These are phyloP conservation scores for Colletotrichum tabaci DNA, from an alignment of 2,329 filamentous ascomycete genomes.

Conservation along the genomic window DNA sequence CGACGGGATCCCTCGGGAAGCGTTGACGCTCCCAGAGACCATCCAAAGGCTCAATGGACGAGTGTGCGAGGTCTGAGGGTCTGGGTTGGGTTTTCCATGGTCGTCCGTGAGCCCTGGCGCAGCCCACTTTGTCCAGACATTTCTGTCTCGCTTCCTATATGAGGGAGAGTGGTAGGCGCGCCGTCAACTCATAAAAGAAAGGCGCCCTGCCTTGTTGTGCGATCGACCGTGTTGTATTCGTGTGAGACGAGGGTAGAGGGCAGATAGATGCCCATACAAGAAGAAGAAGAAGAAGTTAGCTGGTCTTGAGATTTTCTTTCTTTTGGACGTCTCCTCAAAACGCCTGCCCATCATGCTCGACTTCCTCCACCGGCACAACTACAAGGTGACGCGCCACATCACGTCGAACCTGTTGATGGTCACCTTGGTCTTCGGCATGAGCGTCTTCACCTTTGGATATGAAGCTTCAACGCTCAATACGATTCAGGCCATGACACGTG, in stretches of 20 bases:
- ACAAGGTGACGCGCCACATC: slow-evolving; percentile 42
- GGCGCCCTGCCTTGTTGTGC: background rate
- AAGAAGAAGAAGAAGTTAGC: slow-evolving; percentile 22
- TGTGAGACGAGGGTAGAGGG: slow-evolving; percentile 1
- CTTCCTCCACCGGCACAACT: slow-evolving; percentile 42
- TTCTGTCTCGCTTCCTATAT: background rate
- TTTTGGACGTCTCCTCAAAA: slow-evolving; percentile 36
- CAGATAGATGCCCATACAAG: slow-evolving; percentile 22
- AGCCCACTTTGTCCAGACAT: background rate
- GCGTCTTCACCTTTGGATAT: slow-evolving; percentile 46
- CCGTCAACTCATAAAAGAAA: slow-evolving; percentile 32
- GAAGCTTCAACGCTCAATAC: slow-evolving; percentile 44
- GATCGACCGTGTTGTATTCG: too few species aligned
- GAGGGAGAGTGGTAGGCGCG: background rate
- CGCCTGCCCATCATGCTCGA: slow-evolving; percentile 34
- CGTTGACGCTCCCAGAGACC: slow-evolving; percentile 20
- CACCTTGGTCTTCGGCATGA: slow-evolving; percentile 43
- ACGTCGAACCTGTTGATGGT: slow-evolving; percentile 44
- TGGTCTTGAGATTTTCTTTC: slow-evolving; percentile 29
- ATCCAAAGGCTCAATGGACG: background rate
- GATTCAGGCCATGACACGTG: slow-evolving; percentile 45
- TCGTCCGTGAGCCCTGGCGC: slow-evolving; percentile 30
- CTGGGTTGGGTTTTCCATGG: slow-evolving; percentile 8
- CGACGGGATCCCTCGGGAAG: slow-evolving; percentile 27
- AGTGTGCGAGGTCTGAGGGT: slow-evolving; percentile 28